These are phyloP conservation scores for Elasticomyces elasticus DNA, from an alignment of 495 filamentous ascomycete genomes.

Conservation along the genomic window DNA sequence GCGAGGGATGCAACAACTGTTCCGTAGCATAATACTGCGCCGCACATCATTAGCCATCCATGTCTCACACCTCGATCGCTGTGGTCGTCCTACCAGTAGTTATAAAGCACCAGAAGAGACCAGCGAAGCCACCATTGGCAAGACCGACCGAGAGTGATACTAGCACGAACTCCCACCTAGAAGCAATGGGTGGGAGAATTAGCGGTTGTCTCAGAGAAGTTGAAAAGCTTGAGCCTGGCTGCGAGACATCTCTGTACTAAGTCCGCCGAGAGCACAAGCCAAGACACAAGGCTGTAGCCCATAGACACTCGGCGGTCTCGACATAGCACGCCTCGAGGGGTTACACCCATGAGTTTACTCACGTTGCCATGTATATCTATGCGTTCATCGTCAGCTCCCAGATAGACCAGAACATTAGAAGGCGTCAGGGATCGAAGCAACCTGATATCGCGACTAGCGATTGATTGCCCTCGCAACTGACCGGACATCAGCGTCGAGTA, in stretches of 20 bases:
- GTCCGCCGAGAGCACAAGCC: too few species aligned
- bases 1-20: constrained; percentile 44
- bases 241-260: too few species aligned
- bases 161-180: constrained; percentile 29
- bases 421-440: too few species aligned
- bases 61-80: not conserved
- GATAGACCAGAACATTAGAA: too few species aligned
- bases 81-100: constrained; percentile 27
- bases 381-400: too few species aligned
- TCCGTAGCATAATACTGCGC: constrained; percentile 31
- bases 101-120: constrained; percentile 48
- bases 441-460: too few species aligned
- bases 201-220: not conserved
- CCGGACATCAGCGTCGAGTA: too few species aligned
- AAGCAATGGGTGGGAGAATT: constrained; percentile 7
- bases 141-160: constrained; percentile 38
- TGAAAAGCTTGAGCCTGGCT: too few species aligned
- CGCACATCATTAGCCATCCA: not conserved
- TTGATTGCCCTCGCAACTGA: too few species aligned
- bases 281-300: too few species aligned
- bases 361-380: constrained; percentile 29
- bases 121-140: constrained; percentile 47
- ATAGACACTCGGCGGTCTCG: not conserved
- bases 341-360: constrained; percentile 19
- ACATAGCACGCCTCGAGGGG: not conserved